Base-by-base conservation (phyloP, 2,329 filamentous ascomycete genomes). In the Phialocephala sp. region DNA sequence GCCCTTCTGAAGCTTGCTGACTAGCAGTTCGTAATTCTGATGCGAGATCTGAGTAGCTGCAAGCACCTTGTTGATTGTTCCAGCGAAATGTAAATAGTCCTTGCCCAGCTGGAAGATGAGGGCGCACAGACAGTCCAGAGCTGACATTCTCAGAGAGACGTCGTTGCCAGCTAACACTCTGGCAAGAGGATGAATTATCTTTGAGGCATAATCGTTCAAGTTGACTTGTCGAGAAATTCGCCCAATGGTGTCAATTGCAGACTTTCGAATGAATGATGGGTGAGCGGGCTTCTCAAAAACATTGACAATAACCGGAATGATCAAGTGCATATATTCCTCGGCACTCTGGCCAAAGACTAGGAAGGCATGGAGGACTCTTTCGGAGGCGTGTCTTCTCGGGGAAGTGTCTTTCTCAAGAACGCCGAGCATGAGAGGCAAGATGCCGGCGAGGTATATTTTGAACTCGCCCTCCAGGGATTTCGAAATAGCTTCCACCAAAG, bases 281-380 rank as follows among this genome's bases (percentile, higher is more conserved):
- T 96, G 92, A 12, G 91, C 89, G 37, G 91, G 87, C 75, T 93
- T 96, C 77, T 99, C 94, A 74, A 99, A 98, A 58, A 97, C 91
- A 54, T 91, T 89, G 9, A 99, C 94, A 74, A 99, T 93, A 41
- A 97, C 93, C 0, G 95, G 95, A 60, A 99, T 92, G 71, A 99
- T 98, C 60, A 99, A 84, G 77, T 99, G 95, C 95, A 99, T 99
- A 77, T 99, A 99, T 77, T 99, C 95, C 77, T 99, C 95, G 12
- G 91, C 92, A 74, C 94, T 98, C 0, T 94, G 90, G 0, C 96
- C 96, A 76, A 99, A 99, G 0, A 99, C 92, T 35, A 99, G 81
- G 78, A 99, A 97, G 0, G 94, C 94, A 76, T 98, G 95, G 27
- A 99, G 83, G 4, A 99, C 94, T 72, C 91, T 90, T 76, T 97